Percentiles rank a stretch among this genome's conserved stretches.
Conservation (phyloP, 1,284 basidiomycete genomes). For the Hemileia vastatrix region DNA sequence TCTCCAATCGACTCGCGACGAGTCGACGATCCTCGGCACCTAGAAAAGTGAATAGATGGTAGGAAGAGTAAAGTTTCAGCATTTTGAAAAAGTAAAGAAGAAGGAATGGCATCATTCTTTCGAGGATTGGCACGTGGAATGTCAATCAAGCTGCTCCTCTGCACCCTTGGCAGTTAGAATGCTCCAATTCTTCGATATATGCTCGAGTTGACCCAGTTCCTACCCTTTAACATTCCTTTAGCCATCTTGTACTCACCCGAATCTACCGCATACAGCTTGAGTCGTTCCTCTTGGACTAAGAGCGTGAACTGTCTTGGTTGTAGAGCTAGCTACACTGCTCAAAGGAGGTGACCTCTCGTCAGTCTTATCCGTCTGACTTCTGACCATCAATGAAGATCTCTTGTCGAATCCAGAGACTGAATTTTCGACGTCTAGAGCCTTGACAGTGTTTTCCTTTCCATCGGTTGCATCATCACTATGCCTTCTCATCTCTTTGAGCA, state of each 20-base stretch:
- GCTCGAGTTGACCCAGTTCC: too few relatives aligned
- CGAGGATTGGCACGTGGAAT: too few relatives aligned
- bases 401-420: not conserved
- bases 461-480: conserved; percentile 28
- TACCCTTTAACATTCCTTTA: too few relatives aligned
- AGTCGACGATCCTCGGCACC: not conserved
- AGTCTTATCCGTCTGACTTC: conserved; percentile 24
- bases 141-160: too few relatives aligned
- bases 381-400: not conserved
- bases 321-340: conserved; percentile 31
- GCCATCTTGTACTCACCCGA: too few relatives aligned
- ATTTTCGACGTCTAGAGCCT: not conserved
- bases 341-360: conserved; percentile 29
- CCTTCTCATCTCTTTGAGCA: conserved; percentile 12
- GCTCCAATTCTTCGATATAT: too few relatives aligned
- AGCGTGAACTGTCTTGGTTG: conserved; percentile 31
- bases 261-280: too few relatives aligned
- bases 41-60: not conserved
- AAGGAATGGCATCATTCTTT: too few relatives aligned
- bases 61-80: not conserved
- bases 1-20: not conserved
- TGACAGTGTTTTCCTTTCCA: not conserved
- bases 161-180: too few relatives aligned
- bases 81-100: not conserved
- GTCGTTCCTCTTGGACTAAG: conserved; percentile 29